These are phyloP conservation scores for Bacidia rubella DNA, from an alignment of 495 filamentous ascomycete species.

Conservation along the genomic window DNA sequence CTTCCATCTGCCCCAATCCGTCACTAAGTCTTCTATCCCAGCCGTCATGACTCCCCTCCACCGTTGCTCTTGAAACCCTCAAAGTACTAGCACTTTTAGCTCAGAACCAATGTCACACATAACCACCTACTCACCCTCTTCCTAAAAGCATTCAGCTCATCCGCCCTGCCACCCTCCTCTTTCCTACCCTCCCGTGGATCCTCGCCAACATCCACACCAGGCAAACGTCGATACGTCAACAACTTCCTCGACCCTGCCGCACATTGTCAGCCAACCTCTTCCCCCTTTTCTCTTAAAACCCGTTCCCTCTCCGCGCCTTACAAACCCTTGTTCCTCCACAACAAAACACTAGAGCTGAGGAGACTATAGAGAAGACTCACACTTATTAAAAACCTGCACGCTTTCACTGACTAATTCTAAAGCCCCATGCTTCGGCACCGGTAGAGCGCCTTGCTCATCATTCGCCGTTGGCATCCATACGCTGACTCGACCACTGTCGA, in stretches of 20 bases:
- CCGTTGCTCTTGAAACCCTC: conserved; percentile 24
- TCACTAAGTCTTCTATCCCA: too few relatives aligned
- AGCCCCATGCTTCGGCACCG: conserved; percentile 62
- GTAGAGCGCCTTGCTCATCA: conserved; percentile 57
- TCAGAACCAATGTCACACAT: neutral
- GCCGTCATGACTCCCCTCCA: neutral
- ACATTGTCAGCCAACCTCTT: conserved; percentile 11
- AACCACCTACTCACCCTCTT: conserved; percentile 27
- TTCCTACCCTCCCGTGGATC: conserved; percentile 28
- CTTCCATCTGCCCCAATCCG: too few relatives aligned
- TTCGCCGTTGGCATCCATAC: conserved; percentile 98
- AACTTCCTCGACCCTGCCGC: conserved; percentile 74
- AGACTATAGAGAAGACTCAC: conserved; percentile 30
- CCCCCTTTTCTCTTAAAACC: too few relatives aligned
- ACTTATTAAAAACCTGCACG: conserved; percentile 78
- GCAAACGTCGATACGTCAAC: conserved; percentile 67
- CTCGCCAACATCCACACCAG: conserved; percentile 40
- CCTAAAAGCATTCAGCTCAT: conserved; percentile 73
- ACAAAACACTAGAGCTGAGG: neutral
- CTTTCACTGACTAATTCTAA: conserved; percentile 67
- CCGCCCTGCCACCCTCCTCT: conserved; percentile 29
- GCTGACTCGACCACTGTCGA: conserved; percentile 66
- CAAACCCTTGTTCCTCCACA: too few relatives aligned
- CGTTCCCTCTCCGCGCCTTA: too few relatives aligned
- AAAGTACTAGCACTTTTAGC: conserved; percentile 33